A percentile compares a stretch with the other conserved stretches of the same genome.
Evolutionary conservation across 768 basidiomycete species (phyloP).

Genomic region (Amanita inopinata): DNA sequence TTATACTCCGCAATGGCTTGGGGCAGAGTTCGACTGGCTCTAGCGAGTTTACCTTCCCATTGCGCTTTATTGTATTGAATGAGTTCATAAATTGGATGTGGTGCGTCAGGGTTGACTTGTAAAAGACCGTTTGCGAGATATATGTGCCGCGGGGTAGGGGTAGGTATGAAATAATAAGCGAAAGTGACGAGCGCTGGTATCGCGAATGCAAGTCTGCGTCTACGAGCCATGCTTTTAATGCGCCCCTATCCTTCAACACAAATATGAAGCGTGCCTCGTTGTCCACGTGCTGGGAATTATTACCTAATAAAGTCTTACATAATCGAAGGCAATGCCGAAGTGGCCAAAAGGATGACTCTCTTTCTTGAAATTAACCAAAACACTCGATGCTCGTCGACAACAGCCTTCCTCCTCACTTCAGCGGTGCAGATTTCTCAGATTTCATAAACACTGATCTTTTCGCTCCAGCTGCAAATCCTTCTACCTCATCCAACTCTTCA

Average conservation of each 20-base stretch:
- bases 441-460: constrained; percentile 61
- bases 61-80: constrained; percentile 24
- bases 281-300: constrained; percentile 3
- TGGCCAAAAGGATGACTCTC: neutral
- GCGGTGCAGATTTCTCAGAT: constrained; percentile 42
- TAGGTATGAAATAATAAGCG: neutral
- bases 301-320: neutral
- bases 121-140: constrained; percentile 23
- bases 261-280: neutral
- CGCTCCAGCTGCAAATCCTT: constrained; percentile 15
- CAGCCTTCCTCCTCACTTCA: constrained; percentile 14
- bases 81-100: constrained; percentile 38
- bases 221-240: neutral
- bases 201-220: neutral
- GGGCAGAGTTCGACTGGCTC: constrained; percentile 27
- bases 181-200: neutral
- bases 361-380: neutral
- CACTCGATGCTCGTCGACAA: constrained; percentile 34
- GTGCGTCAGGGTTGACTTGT: constrained; percentile 23
- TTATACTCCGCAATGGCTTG: constrained; percentile 31
- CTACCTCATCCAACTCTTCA: constrained; percentile 21
- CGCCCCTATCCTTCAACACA: neutral
- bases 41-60: constrained; percentile 28
- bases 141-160: constrained; percentile 1
- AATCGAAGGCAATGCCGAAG: neutral